Conservation (phyloP, 441 rosid genomes). For the Brassica hybrid region DNA sequence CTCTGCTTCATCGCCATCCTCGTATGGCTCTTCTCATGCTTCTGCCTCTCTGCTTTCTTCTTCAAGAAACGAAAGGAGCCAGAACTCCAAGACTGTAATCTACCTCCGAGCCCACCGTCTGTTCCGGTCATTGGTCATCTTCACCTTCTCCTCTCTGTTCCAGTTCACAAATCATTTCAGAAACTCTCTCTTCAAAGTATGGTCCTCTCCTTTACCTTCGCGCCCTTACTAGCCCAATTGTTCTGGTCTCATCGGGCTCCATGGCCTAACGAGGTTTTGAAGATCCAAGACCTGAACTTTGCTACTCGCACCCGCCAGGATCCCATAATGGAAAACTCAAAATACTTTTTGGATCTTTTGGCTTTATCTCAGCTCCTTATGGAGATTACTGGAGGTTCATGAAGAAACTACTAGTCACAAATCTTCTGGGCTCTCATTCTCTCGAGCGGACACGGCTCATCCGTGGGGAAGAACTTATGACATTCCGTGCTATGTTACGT, state of each 20-base stretch:
- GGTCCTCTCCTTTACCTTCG: constrained; percentile 51
- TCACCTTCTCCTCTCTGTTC: constrained; percentile 42
- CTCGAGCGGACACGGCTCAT: constrained; percentile 37
- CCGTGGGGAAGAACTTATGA: constrained; percentile 43
- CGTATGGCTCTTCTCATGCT: constrained; percentile 21
- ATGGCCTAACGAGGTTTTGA: too few species aligned
- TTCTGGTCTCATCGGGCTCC: constrained; percentile 49
- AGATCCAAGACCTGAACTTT: constrained; percentile 44
- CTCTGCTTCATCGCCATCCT: constrained; percentile 29
- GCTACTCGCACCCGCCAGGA: constrained; percentile 16
- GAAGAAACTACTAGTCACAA: constrained; percentile 51
- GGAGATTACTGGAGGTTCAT: constrained; percentile 56
- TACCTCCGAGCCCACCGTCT: constrained; percentile 55
- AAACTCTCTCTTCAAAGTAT: constrained; percentile 33
- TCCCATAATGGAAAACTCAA: constrained; percentile 33
- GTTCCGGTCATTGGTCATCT: constrained; percentile 53
- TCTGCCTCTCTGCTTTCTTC: constrained; percentile 30
- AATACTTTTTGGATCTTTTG: constrained; percentile 40
- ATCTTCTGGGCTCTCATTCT: constrained; percentile 41
- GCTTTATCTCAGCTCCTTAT: constrained; percentile 48
- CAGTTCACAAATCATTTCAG: constrained; percentile 38
- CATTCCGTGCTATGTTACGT: constrained; percentile 26
- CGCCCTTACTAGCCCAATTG: constrained; percentile 24
- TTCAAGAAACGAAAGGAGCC: constrained; percentile 32
- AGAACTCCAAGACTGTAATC: constrained; percentile 15